These are phyloP conservation scores for Pseudozyma thailandica DNA, from an alignment of 1,284 basidiomycete species.

Conservation along the genomic window DNA sequence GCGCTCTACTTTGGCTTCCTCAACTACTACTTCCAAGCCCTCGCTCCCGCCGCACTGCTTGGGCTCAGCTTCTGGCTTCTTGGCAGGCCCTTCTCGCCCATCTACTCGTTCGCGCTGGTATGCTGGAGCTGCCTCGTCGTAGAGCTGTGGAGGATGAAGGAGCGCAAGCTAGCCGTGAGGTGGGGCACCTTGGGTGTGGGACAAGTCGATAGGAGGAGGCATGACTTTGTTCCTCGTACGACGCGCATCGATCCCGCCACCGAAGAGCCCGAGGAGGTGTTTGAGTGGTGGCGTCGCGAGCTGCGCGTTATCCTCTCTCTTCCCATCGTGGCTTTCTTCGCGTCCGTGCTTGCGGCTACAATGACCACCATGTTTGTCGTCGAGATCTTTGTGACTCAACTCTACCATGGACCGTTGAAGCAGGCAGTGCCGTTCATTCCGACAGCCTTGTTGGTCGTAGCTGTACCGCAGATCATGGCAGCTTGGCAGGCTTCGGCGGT, in stretches of 20 bases:
- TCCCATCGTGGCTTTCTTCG: constrained; percentile 83
- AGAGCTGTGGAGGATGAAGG: constrained; percentile 65
- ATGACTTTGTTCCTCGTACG: constrained; percentile 55
- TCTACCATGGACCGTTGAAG: constrained; percentile 82
- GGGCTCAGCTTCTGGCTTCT: constrained; percentile 57
- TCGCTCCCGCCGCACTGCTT: constrained; percentile 53
- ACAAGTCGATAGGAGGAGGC: constrained; percentile 45
- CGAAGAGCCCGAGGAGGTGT: constrained; percentile 63
- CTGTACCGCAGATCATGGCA: constrained; percentile 85
- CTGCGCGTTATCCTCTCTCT: constrained; percentile 78
- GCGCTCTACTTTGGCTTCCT: constrained; percentile 67
- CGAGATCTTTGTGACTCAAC: constrained; percentile 67
- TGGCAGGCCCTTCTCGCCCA: constrained; percentile 46
- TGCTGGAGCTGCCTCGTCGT: constrained; percentile 60
- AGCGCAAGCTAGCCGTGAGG: constrained; percentile 62
- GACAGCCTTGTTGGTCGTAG: constrained; percentile 82
- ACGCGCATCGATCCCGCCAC: constrained; percentile 54
- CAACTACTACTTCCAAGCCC: constrained; percentile 61
- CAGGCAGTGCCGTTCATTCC: constrained; percentile 79
- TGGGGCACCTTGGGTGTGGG: constrained; percentile 63
- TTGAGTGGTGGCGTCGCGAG: constrained; percentile 70
- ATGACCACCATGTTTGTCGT: constrained; percentile 68
- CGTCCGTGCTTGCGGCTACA: constrained; percentile 74
- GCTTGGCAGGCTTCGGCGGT: constrained; percentile 79
- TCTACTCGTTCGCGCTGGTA: constrained; percentile 61